Evolutionary conservation across 129 eudicot genomes (phyloP), one percentile per base, ranked within the genome.

Genomic region (Helichrysum umbraculigerum): DNA sequence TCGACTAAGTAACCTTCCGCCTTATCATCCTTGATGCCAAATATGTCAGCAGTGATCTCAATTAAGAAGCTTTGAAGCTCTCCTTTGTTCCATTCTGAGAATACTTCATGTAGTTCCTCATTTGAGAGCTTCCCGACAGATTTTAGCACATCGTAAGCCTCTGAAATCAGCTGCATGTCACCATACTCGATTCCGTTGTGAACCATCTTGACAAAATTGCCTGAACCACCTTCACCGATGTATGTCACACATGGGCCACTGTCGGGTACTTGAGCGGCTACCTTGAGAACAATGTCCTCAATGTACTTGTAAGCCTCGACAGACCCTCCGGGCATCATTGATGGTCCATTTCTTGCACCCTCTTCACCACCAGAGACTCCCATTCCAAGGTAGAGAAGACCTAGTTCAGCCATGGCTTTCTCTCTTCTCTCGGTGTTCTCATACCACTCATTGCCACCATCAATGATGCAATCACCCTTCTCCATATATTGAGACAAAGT

Each of bases 291-390:
- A 68, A 80, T 80, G 75, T 80, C 83, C 30, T 80, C 91, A 1
- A 87, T 87, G 81, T 87, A 68, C 51, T 87, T 82, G 84, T 87
- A 87, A 58, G 88, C 91, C 68, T 87, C 86, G 0, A 78, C 9
- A 54, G 91, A 84, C 19, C 91, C 88, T 11, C 91, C 91, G 0
- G 91, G 91, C 91, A 87, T 87, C 78, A 87, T 64, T 58, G 88
- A 84, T 3, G 88, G 88, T 14, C 91, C 91, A 20, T 84, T 81
- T 76, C 91, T 72, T 3, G 91, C 91, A 39, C 91, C 91, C 39
- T 87, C 91, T 76, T 87, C 91, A 50, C 91, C 91, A 20, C 91
- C 91, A 14, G 91, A 87, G 74, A 87, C 91, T 47, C 91, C 91
- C 88, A 87, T 87, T 47, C 91, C 88, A 16, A 87, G 91, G 66